Evolutionary conservation across 2,329 filamentous ascomycete genomes (phyloP).

Genomic region (Fusarium sp.): DNA sequence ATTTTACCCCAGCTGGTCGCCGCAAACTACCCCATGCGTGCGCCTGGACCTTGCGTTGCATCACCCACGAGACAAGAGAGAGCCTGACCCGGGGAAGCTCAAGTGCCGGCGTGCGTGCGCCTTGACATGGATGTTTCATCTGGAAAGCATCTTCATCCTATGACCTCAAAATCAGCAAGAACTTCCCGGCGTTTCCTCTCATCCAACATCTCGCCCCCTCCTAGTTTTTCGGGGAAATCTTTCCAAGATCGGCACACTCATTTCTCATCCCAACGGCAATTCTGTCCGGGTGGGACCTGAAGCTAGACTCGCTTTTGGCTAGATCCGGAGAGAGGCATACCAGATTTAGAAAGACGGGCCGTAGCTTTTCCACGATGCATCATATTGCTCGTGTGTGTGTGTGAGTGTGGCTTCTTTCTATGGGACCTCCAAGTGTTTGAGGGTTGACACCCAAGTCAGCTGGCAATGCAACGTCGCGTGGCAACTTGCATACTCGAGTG

Average conservation of each 20-base stretch:
- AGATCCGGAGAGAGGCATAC: constrained; percentile 24
- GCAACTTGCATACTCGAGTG: background rate
- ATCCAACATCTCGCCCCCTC: background rate
- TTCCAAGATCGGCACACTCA: constrained; percentile 2
- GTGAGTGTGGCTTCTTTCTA: background rate
- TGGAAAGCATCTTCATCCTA: background rate
- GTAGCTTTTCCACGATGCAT: constrained; percentile 13
- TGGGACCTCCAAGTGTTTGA: background rate
- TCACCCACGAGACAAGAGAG: background rate
- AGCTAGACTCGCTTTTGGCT: constrained; percentile 3
- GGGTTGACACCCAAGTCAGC: background rate
- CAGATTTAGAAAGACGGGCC: constrained; percentile 15
- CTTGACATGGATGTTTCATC: background rate
- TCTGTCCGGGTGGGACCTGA: constrained; percentile 24
- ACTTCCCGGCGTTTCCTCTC: background rate
- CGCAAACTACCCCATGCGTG: constrained; percentile 13
- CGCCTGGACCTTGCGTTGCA: constrained; percentile 2
- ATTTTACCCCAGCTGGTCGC: background rate
- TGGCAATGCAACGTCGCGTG: background rate
- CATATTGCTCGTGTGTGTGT: background rate
- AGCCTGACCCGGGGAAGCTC: background rate
- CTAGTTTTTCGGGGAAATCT: constrained; percentile 15
- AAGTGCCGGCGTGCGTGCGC: background rate
- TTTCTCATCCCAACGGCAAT: constrained; percentile 24
- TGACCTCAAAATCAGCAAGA: constrained; percentile 6